Evolutionary conservation across 441 rosid species (phyloP).

Genomic region (Euphorbia corollata): DNA sequence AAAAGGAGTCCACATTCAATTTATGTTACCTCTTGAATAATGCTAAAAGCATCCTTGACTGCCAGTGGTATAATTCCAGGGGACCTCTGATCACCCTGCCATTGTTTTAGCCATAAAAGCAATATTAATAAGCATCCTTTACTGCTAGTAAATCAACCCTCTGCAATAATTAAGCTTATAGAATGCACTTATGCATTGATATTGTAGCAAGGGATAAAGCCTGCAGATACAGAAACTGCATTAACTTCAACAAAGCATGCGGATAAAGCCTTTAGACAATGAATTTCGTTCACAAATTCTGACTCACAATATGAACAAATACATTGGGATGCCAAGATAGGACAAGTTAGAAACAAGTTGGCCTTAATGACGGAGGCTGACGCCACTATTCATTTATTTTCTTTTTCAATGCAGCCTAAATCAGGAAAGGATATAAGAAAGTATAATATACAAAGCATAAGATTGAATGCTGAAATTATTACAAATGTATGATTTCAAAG

Average conservation of each 20-base stretch:
- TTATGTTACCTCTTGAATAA: slow-evolving; percentile 84
- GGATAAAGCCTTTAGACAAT: background rate
- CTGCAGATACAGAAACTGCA: too few relatives aligned
- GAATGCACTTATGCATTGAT: slow-evolving; percentile 12
- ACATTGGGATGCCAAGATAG: background rate
- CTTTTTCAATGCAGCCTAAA: background rate
- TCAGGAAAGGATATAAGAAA: slow-evolving; percentile 5
- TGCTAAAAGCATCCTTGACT: slow-evolving; percentile 93
- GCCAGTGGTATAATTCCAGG: slow-evolving; percentile 98
- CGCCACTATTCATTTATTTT: background rate
- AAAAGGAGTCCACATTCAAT: slow-evolving; percentile 16
- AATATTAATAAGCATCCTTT: slow-evolving; percentile 23
- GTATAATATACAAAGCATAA: background rate
- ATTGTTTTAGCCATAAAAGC: slow-evolving; percentile 21
- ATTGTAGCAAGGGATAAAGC: background rate
- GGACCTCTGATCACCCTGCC: slow-evolving; percentile 99
- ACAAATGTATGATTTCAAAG: background rate
- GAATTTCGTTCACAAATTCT: background rate
- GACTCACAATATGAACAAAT: background rate
- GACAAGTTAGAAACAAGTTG: background rate
- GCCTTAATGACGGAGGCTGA: background rate
- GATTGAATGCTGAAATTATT: background rate
- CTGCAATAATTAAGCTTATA: slow-evolving; percentile 9
- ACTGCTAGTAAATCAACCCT: slow-evolving; percentile 17
- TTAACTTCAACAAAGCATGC: background rate